These are phyloP conservation scores for Podaxis sp. DNA, from an alignment of 768 basidiomycete genomes.

Conservation along the genomic window DNA sequence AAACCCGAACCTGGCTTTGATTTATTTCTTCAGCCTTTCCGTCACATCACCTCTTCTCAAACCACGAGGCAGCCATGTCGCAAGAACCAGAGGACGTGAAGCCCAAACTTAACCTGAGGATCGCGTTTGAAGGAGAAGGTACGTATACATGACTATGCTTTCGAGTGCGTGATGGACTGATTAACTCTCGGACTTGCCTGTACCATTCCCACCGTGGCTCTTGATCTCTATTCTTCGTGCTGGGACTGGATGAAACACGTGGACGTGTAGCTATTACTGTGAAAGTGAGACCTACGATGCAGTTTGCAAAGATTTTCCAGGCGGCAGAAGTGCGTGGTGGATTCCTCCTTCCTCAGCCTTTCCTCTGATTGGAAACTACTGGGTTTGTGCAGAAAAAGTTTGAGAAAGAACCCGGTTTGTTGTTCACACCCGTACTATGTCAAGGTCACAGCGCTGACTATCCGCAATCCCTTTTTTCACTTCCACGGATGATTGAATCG, in stretches of 20 bases:
- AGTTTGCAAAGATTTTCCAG: slow-evolving; percentile 66
- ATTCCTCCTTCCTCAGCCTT: background rate
- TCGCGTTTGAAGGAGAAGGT: slow-evolving; percentile 59
- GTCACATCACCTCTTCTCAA: background rate
- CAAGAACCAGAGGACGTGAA: slow-evolving; percentile 56
- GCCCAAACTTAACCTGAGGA: slow-evolving; percentile 65
- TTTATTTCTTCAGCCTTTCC: background rate
- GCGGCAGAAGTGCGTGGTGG: slow-evolving; percentile 56
- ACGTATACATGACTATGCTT: slow-evolving; percentile 37
- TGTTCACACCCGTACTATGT: background rate
- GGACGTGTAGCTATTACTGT: slow-evolving; percentile 54
- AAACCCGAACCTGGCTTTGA: background rate
- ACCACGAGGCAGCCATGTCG: slow-evolving; percentile 31
- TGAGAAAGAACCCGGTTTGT: slow-evolving; percentile 52
- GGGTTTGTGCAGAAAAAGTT: slow-evolving; percentile 50
- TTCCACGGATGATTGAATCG: background rate
- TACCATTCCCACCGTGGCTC: too few relatives aligned
- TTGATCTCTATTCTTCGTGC: background rate
- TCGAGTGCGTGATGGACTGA: background rate
- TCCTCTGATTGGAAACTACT: slow-evolving; percentile 1
- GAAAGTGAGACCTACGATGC: slow-evolving; percentile 64
- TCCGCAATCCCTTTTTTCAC: background rate
- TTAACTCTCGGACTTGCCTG: background rate
- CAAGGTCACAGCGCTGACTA: background rate
- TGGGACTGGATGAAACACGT: background rate